These are phyloP conservation scores for Debaryomyces psychrophilus DNA, from an alignment of 1,139 yeast species.

Conservation along the genomic window DNA sequence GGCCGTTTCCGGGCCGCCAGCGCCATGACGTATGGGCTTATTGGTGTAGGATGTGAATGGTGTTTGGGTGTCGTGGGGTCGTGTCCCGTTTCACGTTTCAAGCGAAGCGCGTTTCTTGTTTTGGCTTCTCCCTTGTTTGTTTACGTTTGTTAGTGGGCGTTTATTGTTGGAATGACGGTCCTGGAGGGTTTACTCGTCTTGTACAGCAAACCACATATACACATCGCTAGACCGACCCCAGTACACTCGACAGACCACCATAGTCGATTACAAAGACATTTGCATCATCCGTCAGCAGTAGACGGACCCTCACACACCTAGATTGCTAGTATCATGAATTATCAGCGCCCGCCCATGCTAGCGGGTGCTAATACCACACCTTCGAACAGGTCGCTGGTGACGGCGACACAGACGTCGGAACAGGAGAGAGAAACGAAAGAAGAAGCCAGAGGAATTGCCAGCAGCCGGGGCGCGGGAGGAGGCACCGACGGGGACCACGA, in stretches of 20 bases:
- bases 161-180: constrained; percentile 8
- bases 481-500: background rate
- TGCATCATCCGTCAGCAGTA: constrained; percentile 4
- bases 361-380: constrained; percentile 24
- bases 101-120: constrained; percentile 3
- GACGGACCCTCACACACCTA: constrained; percentile 3
- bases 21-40: no score
- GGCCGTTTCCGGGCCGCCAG: no score
- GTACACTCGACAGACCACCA: background rate
- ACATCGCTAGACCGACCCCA: constrained; percentile 1
- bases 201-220: background rate
- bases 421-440: background rate
- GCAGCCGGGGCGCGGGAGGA: no score
- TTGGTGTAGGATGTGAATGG: background rate
- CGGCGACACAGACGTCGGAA: constrained; percentile 14
- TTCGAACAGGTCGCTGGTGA: constrained; percentile 12
- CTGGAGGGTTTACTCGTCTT: background rate
- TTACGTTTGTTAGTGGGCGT: constrained; percentile 5
- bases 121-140: constrained; percentile 2
- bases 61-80: background rate
- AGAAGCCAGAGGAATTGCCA: no score
- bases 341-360: constrained; percentile 29
- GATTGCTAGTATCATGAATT: constrained; percentile 22
- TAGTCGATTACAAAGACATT: background rate
- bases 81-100: background rate